A percentile compares a stretch with the other conserved stretches of the same genome.
phyloP scores from a whole-genome alignment of 1,284 basidiomycete genomes.

The Microbotryum intermedium region DNA sequence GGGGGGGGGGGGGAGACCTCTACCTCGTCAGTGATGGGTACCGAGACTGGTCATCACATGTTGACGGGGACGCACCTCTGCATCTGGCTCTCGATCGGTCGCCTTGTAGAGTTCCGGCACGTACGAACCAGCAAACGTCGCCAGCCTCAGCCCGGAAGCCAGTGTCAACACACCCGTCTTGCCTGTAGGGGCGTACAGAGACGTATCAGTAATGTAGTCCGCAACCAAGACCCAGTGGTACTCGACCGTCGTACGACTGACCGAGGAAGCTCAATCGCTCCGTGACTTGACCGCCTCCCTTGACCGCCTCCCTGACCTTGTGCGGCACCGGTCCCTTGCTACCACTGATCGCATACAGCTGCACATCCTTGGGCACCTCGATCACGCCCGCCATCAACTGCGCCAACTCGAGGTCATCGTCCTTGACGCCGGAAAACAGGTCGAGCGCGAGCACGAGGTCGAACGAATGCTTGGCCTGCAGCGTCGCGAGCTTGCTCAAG shows the following conservation, averaged over 20 bases:
- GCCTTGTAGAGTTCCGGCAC: slow-evolving; percentile 51
- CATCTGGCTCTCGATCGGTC: neutral
- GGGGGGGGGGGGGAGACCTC: too few relatives aligned
- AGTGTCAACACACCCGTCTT: slow-evolving; percentile 76
- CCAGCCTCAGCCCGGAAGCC: slow-evolving; percentile 72
- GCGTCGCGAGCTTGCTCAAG: slow-evolving; percentile 70
- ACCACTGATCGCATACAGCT: slow-evolving; percentile 88
- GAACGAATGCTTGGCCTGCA: slow-evolving; percentile 90
- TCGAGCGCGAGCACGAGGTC: slow-evolving; percentile 77
- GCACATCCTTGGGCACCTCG: slow-evolving; percentile 60
- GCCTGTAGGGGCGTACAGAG: slow-evolving; percentile 45
- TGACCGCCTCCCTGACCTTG: slow-evolving; percentile 61
- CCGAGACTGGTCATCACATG: too few relatives aligned
- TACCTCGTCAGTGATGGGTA: too few relatives aligned
- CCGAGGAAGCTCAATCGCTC: slow-evolving; percentile 76
- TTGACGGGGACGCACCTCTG: too few relatives aligned
- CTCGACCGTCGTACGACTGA: slow-evolving; percentile 42
- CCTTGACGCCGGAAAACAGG: slow-evolving; percentile 59
- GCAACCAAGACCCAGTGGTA: neutral
- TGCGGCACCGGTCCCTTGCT: slow-evolving; percentile 57
- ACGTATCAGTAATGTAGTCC: neutral
- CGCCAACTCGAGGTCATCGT: slow-evolving; percentile 48
- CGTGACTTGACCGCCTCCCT: slow-evolving; percentile 63
- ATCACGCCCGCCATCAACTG: slow-evolving; percentile 58
- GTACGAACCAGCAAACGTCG: slow-evolving; percentile 70